A percentile compares a stretch with the other conserved stretches of the same genome.
Conservation (phyloP, 768 basidiomycete species). For the Naganishia kalamii region DNA sequence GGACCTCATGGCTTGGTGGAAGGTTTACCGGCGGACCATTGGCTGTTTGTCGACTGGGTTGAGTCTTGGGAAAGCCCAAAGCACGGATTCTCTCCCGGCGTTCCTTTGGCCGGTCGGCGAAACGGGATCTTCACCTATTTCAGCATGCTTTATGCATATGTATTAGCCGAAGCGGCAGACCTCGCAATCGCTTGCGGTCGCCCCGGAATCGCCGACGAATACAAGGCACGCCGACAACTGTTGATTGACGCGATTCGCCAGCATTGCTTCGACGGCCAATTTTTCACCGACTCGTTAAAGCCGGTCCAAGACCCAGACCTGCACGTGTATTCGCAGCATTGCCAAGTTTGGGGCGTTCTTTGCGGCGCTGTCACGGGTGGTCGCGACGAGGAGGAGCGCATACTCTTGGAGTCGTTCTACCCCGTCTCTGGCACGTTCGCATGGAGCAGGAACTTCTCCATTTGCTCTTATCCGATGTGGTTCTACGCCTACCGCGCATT, state of each 20-base stretch:
- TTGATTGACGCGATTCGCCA: conserved; percentile 21
- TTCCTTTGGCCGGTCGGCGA: conserved; percentile 24
- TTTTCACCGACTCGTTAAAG: conserved; percentile 21
- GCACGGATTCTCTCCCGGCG: conserved; percentile 24
- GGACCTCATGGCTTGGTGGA: conserved; percentile 27
- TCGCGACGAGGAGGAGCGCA: conserved; percentile 3
- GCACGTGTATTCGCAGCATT: conserved; percentile 23
- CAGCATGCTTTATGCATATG: conserved; percentile 26
- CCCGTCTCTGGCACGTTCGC: not conserved
- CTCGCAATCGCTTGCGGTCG: conserved; percentile 9
- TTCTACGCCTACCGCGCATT: conserved; percentile 35
- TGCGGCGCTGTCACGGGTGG: conserved; percentile 11
- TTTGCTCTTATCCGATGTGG: conserved; percentile 32
- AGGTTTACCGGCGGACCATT: conserved; percentile 25
- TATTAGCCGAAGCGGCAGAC: conserved; percentile 13
- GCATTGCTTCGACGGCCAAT: conserved; percentile 25
- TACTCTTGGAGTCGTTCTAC: conserved; percentile 5
- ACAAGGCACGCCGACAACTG: conserved; percentile 6
- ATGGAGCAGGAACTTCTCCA: not conserved
- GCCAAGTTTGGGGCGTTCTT: conserved; percentile 24
- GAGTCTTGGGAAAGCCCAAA: conserved; percentile 23
- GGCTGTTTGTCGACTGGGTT: conserved; percentile 35
- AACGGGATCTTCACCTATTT: conserved; percentile 24
- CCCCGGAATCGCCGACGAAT: conserved; percentile 2
- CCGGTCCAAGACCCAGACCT: not conserved